Conservation (phyloP, 192 early-diverging fungal genomes). For the Podila epicladia region DNA sequence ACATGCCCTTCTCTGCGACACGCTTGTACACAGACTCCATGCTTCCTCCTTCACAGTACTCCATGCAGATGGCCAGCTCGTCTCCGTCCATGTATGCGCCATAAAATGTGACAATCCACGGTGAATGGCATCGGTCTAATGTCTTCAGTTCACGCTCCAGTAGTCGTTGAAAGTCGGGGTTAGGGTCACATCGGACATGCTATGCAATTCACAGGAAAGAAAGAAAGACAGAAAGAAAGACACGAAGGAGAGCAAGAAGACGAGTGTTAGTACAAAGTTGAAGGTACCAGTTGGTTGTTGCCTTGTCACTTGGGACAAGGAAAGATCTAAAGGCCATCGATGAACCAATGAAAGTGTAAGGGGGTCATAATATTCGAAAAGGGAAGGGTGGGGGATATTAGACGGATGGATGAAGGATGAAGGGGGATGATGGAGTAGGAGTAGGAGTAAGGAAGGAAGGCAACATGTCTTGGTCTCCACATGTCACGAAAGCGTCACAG, state of each 20-base stretch:
- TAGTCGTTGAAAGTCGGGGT: slow-evolving; percentile 78
- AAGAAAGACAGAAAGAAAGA: not conserved
- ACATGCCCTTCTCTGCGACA: slow-evolving; percentile 69
- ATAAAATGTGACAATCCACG: slow-evolving; percentile 94
- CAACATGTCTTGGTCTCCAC: too few relatives aligned
- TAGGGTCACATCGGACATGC: slow-evolving; percentile 50
- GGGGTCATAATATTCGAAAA: not conserved
- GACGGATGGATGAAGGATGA: too few relatives aligned
- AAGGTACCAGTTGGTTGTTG: too few relatives aligned
- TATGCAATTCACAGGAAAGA: not conserved
- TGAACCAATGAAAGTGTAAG: not conserved
- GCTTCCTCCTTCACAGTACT: slow-evolving; percentile 94
- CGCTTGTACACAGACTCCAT: slow-evolving; percentile 92
- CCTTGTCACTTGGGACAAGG: not conserved
- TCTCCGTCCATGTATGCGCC: slow-evolving; percentile 90
- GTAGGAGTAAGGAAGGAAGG: not conserved
- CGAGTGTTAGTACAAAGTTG: too few relatives aligned
- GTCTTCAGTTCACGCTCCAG: slow-evolving; percentile 93
- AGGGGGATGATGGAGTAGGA: not conserved
- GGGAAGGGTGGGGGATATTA: not conserved
- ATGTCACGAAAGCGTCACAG: too few relatives aligned
- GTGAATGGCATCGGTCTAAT: slow-evolving; percentile 88
- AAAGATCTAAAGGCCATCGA: not conserved
- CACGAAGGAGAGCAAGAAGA: not conserved
- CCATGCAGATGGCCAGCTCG: slow-evolving; percentile 95